Base-by-base conservation (phyloP, 2,329 filamentous ascomycete genomes). In the Knufia fluminis region DNA sequence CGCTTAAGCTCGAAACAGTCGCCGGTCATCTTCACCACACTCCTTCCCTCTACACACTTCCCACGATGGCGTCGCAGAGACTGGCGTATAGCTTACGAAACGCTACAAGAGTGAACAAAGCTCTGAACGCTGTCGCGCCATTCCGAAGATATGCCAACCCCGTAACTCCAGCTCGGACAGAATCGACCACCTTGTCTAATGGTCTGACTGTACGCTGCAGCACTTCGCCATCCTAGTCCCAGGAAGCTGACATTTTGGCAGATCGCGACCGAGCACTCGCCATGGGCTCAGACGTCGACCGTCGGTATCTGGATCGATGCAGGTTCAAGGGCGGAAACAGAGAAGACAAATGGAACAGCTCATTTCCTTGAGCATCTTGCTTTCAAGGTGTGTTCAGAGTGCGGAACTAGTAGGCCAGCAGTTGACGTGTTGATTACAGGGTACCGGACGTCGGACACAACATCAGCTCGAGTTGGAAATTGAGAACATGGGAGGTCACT, bases 221-320 rank as follows among this genome's bases (percentile, higher is more conserved):
- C 43, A 44, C 44, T 57, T 57, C 57, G 57, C 59, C 28, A 50
- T 42, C 35, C 32, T n/a, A 24, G 23, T n/a, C 19, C 36, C 19
- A 12, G 19, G 24, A 4, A 48, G 52, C 54, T 59, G 50, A 57
- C 40, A 12, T 3, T n/a, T 57, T 53, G 17, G 4, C 68, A 97
- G 91, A 89, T 98, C 69, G 92, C 92, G 61, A 94, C 92, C 63
- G 91, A 98, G 72, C 86, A 97, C 77, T 96, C 90, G 58, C 92
- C 91, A 63, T 97, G 89, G 79, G 91, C 91, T 65, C 90, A 97
- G 78, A 97, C 92, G 55, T 95, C 90, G 64, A 97, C 91, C 49
- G 90, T 97, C 64, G 92, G 92, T 69, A 88, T 98, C 60, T 98
- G 92, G 90, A 98, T 98, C 71, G 94, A 98, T 74, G 91, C 94